Evolutionary conservation across 306 rosid species (phyloP).

Genomic region (Lathyrus sativus): DNA sequence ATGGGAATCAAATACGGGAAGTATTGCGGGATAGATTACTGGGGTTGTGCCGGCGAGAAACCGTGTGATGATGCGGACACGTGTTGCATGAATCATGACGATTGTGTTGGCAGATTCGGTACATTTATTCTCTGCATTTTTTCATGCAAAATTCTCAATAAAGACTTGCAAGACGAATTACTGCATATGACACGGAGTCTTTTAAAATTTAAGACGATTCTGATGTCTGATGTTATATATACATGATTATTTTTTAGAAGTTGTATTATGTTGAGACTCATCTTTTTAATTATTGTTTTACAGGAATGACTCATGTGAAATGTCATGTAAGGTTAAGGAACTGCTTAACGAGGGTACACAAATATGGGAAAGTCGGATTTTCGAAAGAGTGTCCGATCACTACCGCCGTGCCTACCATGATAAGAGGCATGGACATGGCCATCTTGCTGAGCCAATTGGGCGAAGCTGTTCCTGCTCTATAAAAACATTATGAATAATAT

Average conservation of each 20-base stretch:
- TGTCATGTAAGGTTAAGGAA: slow-evolving; percentile 70
- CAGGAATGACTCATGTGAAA: slow-evolving; percentile 65
- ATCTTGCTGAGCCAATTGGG: slow-evolving; percentile 72
- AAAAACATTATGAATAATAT: neutral
- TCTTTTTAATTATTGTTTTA: slow-evolving; percentile 25
- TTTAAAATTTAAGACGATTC: too few relatives aligned
- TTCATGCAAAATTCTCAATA: too few relatives aligned
- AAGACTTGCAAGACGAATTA: too few relatives aligned
- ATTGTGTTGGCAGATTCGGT: slow-evolving; percentile 72
- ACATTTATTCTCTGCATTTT: neutral
- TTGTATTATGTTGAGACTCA: neutral
- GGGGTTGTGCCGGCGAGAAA: slow-evolving; percentile 78
- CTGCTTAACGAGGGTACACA: slow-evolving; percentile 58
- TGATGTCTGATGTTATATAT: neutral
- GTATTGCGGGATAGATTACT: slow-evolving; percentile 84
- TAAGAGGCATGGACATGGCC: slow-evolving; percentile 83
- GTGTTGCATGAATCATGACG: slow-evolving; percentile 85
- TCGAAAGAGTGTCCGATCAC: slow-evolving; percentile 60
- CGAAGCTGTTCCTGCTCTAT: neutral
- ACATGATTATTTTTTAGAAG: neutral
- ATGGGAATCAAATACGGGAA: slow-evolving; percentile 74
- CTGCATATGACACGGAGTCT: too few relatives aligned
- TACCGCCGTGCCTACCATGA: slow-evolving; percentile 68
- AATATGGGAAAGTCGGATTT: slow-evolving; percentile 77
- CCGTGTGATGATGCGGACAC: slow-evolving; percentile 93